A percentile compares a stretch with the other conserved stretches of the same genome.
phyloP scores from a whole-genome alignment of 2,329 filamentous ascomycete species.

The Keithomyces neogunnii region DNA sequence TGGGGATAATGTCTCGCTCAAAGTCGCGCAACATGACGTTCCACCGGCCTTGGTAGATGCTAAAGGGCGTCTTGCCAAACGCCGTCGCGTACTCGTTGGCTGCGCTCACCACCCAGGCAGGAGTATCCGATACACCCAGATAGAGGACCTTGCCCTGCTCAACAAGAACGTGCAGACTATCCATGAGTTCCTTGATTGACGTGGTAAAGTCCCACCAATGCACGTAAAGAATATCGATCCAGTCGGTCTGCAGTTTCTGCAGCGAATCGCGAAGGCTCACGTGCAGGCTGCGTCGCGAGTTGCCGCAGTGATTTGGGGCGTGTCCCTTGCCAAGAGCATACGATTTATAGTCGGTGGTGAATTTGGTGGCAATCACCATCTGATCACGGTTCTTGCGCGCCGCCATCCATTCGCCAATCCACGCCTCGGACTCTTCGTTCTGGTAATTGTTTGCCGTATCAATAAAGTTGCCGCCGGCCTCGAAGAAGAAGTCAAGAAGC shows the following conservation, averaged over 20 bases:
- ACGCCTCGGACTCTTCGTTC: conserved; percentile 45
- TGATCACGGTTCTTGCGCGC: conserved; percentile 39
- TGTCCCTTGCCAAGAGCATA: conserved; percentile 27
- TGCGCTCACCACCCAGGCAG: conserved; percentile 30
- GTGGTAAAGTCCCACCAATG: conserved; percentile 37
- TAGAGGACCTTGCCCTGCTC: conserved; percentile 32
- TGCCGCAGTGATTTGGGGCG: conserved; percentile 32
- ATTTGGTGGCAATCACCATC: conserved; percentile 49
- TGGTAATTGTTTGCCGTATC: conserved; percentile 56
- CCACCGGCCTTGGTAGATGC: conserved; percentile 32
- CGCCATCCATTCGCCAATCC: conserved; percentile 50
- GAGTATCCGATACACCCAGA: conserved; percentile 30
- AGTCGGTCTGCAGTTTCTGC: conserved; percentile 34
- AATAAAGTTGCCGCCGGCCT: conserved; percentile 58
- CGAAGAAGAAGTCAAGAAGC: conserved; percentile 48
- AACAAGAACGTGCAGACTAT: conserved; percentile 31
- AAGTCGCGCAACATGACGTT: conserved; percentile 24
- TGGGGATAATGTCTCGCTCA: conserved; percentile 34
- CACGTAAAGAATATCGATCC: conserved; percentile 35
- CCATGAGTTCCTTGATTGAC: conserved; percentile 33
- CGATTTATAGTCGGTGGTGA: conserved; percentile 37
- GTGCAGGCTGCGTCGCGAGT: conserved; percentile 32
- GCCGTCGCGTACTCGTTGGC: conserved; percentile 27
- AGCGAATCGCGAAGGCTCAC: conserved; percentile 35
- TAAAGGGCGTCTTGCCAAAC: conserved; percentile 28